phyloP scores from a whole-genome alignment of 2,329 filamentous ascomycete genomes.

The Moelleriella libera region DNA sequence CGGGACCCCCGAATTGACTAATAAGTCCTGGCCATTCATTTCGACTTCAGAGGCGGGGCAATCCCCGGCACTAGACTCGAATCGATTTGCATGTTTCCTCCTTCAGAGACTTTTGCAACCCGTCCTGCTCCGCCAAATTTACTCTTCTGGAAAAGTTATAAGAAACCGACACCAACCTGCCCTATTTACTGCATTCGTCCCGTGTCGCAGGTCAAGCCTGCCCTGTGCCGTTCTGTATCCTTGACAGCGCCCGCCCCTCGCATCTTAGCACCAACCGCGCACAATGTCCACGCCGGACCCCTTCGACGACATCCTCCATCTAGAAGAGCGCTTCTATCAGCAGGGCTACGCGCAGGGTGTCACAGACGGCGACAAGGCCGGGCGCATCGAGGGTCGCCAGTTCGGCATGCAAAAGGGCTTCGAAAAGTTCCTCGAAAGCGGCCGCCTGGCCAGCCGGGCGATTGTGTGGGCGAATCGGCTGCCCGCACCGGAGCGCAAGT shows the following conservation, averaged over 20 bases:
- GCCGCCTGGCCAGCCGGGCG: constrained; percentile 62
- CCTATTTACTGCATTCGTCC: too few relatives aligned
- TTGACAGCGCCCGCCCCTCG: too few relatives aligned
- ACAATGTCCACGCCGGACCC: constrained; percentile 23
- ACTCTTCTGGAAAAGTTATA: too few relatives aligned
- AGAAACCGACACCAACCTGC: too few relatives aligned
- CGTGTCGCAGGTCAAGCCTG: too few relatives aligned
- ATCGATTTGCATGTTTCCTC: too few relatives aligned
- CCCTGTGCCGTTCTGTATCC: too few relatives aligned
- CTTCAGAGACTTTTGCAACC: too few relatives aligned
- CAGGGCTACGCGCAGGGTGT: constrained; percentile 68
- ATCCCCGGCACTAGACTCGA: too few relatives aligned
- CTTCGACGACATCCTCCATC: constrained; percentile 42
- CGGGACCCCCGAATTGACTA: not conserved
- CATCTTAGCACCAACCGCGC: not conserved
- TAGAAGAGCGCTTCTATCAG: constrained; percentile 61
- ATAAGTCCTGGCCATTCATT: not conserved
- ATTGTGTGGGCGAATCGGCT: constrained; percentile 61
- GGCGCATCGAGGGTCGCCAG: constrained; percentile 74
- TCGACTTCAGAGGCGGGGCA: not conserved
- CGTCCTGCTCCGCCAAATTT: too few relatives aligned
- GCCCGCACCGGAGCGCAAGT: constrained; percentile 1
- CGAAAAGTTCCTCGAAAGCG: constrained; percentile 77
- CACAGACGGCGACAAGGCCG: constrained; percentile 61
- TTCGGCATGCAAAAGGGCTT: constrained; percentile 89